Conservation (phyloP, 495 filamentous ascomycete species). For the Lasiosphaeria miniovina region DNA sequence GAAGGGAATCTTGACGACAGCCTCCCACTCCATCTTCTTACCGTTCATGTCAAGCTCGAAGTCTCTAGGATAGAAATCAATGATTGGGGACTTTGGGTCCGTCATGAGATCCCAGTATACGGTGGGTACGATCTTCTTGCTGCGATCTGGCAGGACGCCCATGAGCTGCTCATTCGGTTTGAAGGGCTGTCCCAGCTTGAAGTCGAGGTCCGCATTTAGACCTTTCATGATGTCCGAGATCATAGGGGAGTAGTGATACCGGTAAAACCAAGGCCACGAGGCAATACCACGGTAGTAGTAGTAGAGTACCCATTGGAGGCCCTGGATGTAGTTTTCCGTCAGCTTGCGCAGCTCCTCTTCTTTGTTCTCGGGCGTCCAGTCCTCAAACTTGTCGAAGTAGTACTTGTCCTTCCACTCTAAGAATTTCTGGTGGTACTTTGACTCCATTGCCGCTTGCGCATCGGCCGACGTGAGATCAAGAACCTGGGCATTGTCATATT, state of each 20-base stretch:
- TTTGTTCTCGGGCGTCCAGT: constrained; percentile 73
- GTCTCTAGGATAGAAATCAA: constrained; percentile 96
- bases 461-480: constrained; percentile 78
- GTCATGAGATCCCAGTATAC: constrained; percentile 94
- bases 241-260: constrained; percentile 96
- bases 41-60: constrained; percentile 99
- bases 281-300: constrained; percentile 98
- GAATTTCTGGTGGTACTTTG: constrained; percentile 85
- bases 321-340: constrained; percentile 95
- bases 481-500: constrained; percentile 85
- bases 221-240: constrained; percentile 85
- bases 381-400: constrained; percentile 80
- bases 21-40: constrained; percentile 99
- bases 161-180: constrained; percentile 94
- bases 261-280: constrained; percentile 98
- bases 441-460: constrained; percentile 69
- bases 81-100: constrained; percentile 84
- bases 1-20: constrained; percentile 98
- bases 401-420: constrained; percentile 89
- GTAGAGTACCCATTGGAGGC: constrained; percentile 95
- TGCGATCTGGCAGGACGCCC: constrained; percentile 95
- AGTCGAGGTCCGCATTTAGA: constrained; percentile 81
- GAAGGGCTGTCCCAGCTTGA: constrained; percentile 91
- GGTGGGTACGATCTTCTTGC: constrained; percentile 87
- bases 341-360: constrained; percentile 77